Evolutionary conservation across 2,329 filamentous ascomycete genomes (phyloP).

Genomic region (Amylocarpus encephaloides): DNA sequence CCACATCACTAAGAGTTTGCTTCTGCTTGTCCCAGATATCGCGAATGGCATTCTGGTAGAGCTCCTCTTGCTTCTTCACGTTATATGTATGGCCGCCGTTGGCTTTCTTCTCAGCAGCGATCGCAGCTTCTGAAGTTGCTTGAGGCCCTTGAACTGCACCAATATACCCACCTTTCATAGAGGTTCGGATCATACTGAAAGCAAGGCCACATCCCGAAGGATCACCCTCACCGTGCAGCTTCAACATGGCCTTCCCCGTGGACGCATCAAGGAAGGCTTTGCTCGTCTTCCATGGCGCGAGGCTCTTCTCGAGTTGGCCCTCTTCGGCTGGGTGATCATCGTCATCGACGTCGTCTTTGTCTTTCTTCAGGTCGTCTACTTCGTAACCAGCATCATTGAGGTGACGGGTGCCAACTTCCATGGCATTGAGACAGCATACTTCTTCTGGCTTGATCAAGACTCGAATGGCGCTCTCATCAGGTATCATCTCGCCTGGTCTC

Average conservation of each 20-base stretch:
- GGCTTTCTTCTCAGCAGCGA: slow-evolving; percentile 64
- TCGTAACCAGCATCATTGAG: slow-evolving; percentile 88
- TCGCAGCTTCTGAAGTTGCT: slow-evolving; percentile 71
- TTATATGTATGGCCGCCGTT: slow-evolving; percentile 97
- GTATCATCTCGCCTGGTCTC: slow-evolving; percentile 63
- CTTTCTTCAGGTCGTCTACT: slow-evolving; percentile 54
- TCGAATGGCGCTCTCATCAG: slow-evolving; percentile 75
- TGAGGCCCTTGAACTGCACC: slow-evolving; percentile 67
- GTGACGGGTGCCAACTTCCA: slow-evolving; percentile 91
- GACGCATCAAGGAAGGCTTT: slow-evolving; percentile 95
- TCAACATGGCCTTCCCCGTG: slow-evolving; percentile 92
- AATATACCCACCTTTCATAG: slow-evolving; percentile 95
- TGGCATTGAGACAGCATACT: slow-evolving; percentile 87
- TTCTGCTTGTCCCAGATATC: slow-evolving; percentile 91
- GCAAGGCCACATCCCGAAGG: slow-evolving; percentile 89
- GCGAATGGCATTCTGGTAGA: slow-evolving; percentile 85
- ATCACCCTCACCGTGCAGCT: slow-evolving; percentile 89
- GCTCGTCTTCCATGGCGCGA: slow-evolving; percentile 93
- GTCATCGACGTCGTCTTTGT: slow-evolving; percentile 32
- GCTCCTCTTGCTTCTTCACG: slow-evolving; percentile 85
- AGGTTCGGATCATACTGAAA: slow-evolving; percentile 95
- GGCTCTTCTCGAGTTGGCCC: slow-evolving; percentile 67
- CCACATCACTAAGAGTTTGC: slow-evolving; percentile 64
- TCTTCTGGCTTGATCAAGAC: slow-evolving; percentile 93
- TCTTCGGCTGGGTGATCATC: slow-evolving; percentile 24